phyloP scores from a whole-genome alignment of 2,329 filamentous ascomycete species.

The Cladosporium cucumerinum region DNA sequence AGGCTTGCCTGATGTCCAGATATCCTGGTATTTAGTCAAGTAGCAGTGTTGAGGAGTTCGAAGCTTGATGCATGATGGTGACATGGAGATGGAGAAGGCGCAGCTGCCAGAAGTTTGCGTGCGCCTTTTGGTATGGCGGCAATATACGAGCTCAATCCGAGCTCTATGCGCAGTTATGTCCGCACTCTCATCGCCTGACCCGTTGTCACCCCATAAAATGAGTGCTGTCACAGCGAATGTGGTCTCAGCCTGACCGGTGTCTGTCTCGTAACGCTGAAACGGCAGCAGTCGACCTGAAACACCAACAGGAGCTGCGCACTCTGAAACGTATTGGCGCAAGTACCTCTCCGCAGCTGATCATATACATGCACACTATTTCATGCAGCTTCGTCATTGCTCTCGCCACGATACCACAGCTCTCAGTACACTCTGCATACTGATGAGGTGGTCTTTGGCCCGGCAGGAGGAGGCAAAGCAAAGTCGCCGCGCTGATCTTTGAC shows the following conservation, averaged over 20 bases:
- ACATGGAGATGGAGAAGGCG: not conserved
- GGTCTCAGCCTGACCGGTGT: not conserved
- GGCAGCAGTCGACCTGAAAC: not conserved
- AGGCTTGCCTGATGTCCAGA: not conserved
- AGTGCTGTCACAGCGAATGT: not conserved
- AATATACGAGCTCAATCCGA: not conserved
- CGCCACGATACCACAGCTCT: not conserved
- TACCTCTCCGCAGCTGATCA: not conserved
- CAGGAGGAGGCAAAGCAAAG: not conserved
- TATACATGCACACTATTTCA: not conserved
- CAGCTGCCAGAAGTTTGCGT: not conserved
- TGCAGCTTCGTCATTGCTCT: not conserved
- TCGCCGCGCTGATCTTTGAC: not conserved
- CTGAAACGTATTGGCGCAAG: not conserved
- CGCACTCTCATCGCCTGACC: not conserved
- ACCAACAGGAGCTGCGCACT: not conserved
- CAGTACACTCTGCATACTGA: not conserved
- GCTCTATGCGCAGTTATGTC: not conserved
- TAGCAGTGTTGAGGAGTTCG: not conserved
- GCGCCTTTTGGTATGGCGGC: not conserved
- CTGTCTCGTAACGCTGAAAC: not conserved
- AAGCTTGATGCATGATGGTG: not conserved
- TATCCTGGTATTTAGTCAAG: not conserved
- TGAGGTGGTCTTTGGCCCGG: not conserved
- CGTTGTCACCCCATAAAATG: not conserved